A percentile compares a stretch with the other conserved stretches of the same genome.
phyloP scores from a whole-genome alignment of 305 asterid genomes.

The Coffea humblotiana region DNA sequence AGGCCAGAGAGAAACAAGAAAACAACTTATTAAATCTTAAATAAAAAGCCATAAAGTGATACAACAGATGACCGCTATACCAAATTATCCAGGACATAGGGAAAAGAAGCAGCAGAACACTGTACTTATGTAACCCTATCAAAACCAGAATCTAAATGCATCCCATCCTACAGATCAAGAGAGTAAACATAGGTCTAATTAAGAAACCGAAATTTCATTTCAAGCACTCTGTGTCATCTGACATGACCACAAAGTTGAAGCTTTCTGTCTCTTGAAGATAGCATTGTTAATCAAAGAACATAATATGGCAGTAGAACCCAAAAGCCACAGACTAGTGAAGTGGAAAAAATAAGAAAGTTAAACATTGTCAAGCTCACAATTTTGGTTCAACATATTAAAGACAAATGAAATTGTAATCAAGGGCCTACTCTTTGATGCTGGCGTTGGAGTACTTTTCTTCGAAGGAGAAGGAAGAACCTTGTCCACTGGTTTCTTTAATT shows the following conservation, averaged over 20 bases:
- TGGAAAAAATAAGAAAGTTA: not conserved
- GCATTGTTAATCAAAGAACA: not conserved
- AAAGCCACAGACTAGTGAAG: not conserved
- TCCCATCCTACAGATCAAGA: not conserved
- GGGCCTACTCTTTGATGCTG: conserved; percentile 52
- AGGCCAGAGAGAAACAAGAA: conserved; percentile 4
- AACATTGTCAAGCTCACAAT: not conserved
- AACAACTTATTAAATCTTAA: not conserved
- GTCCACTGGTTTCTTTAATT: conserved; percentile 48
- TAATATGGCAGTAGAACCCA: not conserved
- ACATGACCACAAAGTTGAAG: not conserved
- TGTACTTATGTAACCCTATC: not conserved
- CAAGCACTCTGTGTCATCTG: not conserved
- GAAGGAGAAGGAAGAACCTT: conserved; percentile 55
- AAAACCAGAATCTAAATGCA: not conserved
- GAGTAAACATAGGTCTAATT: not conserved
- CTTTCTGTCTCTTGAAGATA: not conserved
- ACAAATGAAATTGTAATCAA: not conserved
- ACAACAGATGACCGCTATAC: not conserved
- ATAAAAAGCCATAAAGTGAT: not conserved
- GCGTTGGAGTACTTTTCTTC: conserved; percentile 58
- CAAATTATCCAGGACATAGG: not conserved
- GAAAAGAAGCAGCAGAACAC: not conserved
- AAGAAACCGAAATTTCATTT: not conserved
- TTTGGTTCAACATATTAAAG: not conserved